Evolutionary conservation across 2,329 filamentous ascomycete genomes (phyloP), one percentile per base, ranked within the genome.

Genomic region (Penicillium palitans): DNA sequence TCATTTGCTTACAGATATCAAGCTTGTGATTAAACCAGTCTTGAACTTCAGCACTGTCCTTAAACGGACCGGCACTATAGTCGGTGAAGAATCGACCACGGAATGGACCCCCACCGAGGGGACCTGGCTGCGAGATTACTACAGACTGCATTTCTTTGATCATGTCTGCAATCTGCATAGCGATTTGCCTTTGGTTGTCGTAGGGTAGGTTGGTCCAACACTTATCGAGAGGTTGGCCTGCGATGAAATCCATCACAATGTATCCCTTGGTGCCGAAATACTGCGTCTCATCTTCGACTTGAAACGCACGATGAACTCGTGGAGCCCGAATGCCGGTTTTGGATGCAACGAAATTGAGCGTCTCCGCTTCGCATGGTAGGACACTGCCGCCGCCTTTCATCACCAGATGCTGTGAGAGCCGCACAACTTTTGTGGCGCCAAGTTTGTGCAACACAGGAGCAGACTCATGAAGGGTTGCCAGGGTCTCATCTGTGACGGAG

Each of bases 211-310:
- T 10, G 31, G 51, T 55, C 68, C 66, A 70, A 57, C 66, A 64
- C 51, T 61, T 47, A 52, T 65, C 69, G 27, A 71, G 66, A 8
- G 64, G 58, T 55, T 64, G 25, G 6, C 70, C 68, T 35, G 61
- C 31, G 50, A 72, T 64, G 53, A 66, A 70, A 63, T 70, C 70
- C 66, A 72, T 70, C 25, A 70, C 60, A 52, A 70, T 61, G 45
- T 70, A 70, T 15, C 69, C 65, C 24, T 21, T 56, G 3, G 56
- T 67, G n/a, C 61, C 65, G 54, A 66, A 70, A 29, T 66, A 66
- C 25, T 61, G 47, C 7, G 59, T 65, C 3, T 64, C 41, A 46
- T 70, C 65, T 24, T 48, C 27, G 17, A 69, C 25, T n/a, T 66
- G 56, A 40, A 68, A 64, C 33, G 62, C 48, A 7, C 66, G 64